Conservation (phyloP, 257 asterid species). For the Avicennia marina region DNA sequence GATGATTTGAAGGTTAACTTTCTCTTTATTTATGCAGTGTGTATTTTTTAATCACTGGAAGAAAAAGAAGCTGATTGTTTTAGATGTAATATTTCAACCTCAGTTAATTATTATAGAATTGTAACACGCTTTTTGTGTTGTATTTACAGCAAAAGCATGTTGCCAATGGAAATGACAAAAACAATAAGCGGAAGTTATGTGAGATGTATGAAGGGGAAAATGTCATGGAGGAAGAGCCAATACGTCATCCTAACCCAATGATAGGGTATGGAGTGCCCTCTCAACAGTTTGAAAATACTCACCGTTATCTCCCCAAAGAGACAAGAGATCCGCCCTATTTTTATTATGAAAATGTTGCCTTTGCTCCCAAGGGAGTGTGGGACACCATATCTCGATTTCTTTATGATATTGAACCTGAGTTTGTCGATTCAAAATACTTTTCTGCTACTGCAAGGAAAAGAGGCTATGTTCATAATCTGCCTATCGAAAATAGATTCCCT, state of each 20-base stretch:
- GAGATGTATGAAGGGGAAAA: slow-evolving; percentile 22
- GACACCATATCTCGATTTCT: slow-evolving; percentile 45
- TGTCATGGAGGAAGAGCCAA: slow-evolving; percentile 18
- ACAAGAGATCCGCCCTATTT: slow-evolving; percentile 50
- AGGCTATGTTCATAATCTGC: slow-evolving; percentile 64
- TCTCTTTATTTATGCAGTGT: background rate
- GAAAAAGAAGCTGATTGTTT: no score
- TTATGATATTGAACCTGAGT: slow-evolving; percentile 50
- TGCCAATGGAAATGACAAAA: slow-evolving; percentile 10
- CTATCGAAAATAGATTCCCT: slow-evolving; percentile 48
- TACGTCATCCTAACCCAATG: slow-evolving; percentile 65
- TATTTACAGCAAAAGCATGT: background rate
- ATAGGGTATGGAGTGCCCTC: slow-evolving; percentile 58
- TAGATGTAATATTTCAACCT: no score
- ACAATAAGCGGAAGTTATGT: slow-evolving; percentile 35
- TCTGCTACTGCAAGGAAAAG: slow-evolving; percentile 54
- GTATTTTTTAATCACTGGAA: no score
- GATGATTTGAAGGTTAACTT: slow-evolving; percentile 52
- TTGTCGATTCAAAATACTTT: slow-evolving; percentile 56
- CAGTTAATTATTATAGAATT: background rate
- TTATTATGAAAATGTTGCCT: slow-evolving; percentile 62
- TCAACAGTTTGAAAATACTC: slow-evolving; percentile 13
- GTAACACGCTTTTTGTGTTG: background rate
- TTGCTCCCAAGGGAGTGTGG: slow-evolving; percentile 74
- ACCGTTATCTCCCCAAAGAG: slow-evolving; percentile 32